A percentile compares a stretch with the other conserved stretches of the same genome.
phyloP scores from a whole-genome alignment of 1,284 basidiomycete species.

The Irpex lacteus region DNA sequence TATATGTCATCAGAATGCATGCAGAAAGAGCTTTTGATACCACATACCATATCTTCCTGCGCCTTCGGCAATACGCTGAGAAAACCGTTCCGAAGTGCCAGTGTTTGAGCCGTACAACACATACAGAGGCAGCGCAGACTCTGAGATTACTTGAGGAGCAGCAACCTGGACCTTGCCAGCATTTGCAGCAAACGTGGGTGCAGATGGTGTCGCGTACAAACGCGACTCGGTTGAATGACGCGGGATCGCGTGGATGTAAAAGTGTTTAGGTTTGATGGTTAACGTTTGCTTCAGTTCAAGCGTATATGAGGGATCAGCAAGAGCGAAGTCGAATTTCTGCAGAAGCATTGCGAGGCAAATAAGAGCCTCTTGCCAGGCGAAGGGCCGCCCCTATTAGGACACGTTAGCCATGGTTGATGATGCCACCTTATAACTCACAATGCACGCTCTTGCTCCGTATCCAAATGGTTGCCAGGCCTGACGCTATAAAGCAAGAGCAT shows the following conservation, averaged over 20 bases:
- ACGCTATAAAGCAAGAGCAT: slow-evolving; percentile 21
- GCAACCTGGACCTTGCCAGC: not conserved
- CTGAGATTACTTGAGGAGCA: not conserved
- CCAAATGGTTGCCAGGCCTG: slow-evolving; percentile 48
- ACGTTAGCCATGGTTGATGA: not conserved
- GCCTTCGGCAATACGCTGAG: slow-evolving; percentile 41
- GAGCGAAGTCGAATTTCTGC: slow-evolving; percentile 42
- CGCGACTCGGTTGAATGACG: slow-evolving; percentile 20
- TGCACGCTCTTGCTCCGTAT: slow-evolving; percentile 40
- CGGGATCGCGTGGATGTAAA: slow-evolving; percentile 40
- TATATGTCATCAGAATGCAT: not conserved
- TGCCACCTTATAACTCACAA: slow-evolving; percentile 24
- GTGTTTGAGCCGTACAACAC: slow-evolving; percentile 48
- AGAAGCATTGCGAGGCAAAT: slow-evolving; percentile 40
- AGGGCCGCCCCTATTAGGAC: slow-evolving; percentile 34
- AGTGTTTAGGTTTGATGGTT: slow-evolving; percentile 45
- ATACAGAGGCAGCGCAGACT: slow-evolving; percentile 29
- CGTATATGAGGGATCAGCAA: slow-evolving; percentile 39
- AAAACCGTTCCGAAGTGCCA: slow-evolving; percentile 48
- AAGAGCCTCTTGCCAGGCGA: slow-evolving; percentile 47
- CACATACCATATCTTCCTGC: slow-evolving; percentile 36
- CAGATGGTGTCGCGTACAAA: slow-evolving; percentile 4
- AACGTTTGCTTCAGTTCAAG: slow-evolving; percentile 43
- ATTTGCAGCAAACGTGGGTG: not conserved
- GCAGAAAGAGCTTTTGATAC: not conserved